Evolutionary conservation across 768 basidiomycete species (phyloP), one percentile per base, ranked within the genome.

Genomic region (Trametes punicea): DNA sequence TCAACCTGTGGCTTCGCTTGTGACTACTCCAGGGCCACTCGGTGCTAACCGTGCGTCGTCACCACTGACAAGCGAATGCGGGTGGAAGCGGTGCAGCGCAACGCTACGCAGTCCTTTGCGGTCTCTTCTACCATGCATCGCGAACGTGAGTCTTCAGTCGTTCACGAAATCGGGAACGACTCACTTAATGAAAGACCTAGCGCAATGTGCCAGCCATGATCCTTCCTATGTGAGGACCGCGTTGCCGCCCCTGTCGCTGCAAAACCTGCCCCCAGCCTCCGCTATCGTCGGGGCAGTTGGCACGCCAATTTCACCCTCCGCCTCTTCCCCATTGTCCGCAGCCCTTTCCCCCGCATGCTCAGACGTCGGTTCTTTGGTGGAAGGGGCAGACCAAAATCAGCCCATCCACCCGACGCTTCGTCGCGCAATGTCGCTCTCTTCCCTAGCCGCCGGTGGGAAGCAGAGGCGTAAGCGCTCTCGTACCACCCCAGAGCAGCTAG

Each of bases 401-500:
- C 30, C 51, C 30, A 48, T 53, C 9, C 52, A 44, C 3, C 44
- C 52, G 3, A 46, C 34, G 39, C 38, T 56, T 6, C 55, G 59
- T 6, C 49, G 55, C 6, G 50, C 59, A 39, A 56, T 56, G 36
- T 56, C 59, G 6, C 34, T 52, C 23, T 51, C 50, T 13, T 26
- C 60, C 2, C 34, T 52, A 60, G 68, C 46, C 1, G 52, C n/a
- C 4, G 38, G 27, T n/a, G 74, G 72, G 36, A 78, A 72, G 61
- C 83, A 85, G 66, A 83, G 86, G 69, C 79, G 84, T 44, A 62
- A 62, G 36, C 55, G 63, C 5, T 87, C 83, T 16, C 82, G 90
- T 8, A 88, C 92, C 40, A 90, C 86, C 0, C 85, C 86, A 31
- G 87, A 87, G 49, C 90, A 93, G 64, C 81, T 92, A n/a, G 75